Conservation (phyloP, 2,329 filamentous ascomycete genomes). For the Fonsecaea monophora region DNA sequence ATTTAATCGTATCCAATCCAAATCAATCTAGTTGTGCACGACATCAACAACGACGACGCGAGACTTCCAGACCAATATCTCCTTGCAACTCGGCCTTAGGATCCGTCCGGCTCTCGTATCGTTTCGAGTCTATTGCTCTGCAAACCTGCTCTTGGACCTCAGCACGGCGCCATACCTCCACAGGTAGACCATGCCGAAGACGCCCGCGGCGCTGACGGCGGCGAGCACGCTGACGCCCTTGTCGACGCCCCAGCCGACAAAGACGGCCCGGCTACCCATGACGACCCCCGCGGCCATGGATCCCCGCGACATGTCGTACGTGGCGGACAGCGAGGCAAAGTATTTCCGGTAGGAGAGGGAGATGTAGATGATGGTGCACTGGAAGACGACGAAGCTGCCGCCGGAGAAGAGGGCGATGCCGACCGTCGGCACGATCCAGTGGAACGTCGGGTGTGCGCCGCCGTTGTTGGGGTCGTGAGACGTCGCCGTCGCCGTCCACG, state of each 20-base stretch:
- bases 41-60: no score
- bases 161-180: conserved; percentile 8
- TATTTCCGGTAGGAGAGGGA: conserved; percentile 15
- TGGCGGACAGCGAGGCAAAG: conserved; percentile 8
- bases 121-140: not conserved
- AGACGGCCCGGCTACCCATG: conserved; percentile 2
- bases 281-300: conserved; percentile 12
- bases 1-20: no score
- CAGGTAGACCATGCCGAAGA: conserved; percentile 1
- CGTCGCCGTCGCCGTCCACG: conserved; percentile 11
- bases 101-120: not conserved
- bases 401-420: conserved; percentile 14
- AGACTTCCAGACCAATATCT: not conserved
- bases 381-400: conserved; percentile 13
- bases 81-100: not conserved
- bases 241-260: conserved; percentile 10
- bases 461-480: not conserved
- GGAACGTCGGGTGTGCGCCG: not conserved
- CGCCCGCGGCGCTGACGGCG: not conserved
- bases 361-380: conserved; percentile 21
- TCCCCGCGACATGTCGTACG: conserved; percentile 12
- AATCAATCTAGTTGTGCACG: no score
- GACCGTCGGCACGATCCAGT: conserved; percentile 15
- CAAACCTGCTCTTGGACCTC: conserved; percentile 11
- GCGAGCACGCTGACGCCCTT: conserved; percentile 14